Evolutionary conservation across 2,329 filamentous ascomycete genomes (phyloP).

Genomic region (Aotearoamyces nothofagi): DNA sequence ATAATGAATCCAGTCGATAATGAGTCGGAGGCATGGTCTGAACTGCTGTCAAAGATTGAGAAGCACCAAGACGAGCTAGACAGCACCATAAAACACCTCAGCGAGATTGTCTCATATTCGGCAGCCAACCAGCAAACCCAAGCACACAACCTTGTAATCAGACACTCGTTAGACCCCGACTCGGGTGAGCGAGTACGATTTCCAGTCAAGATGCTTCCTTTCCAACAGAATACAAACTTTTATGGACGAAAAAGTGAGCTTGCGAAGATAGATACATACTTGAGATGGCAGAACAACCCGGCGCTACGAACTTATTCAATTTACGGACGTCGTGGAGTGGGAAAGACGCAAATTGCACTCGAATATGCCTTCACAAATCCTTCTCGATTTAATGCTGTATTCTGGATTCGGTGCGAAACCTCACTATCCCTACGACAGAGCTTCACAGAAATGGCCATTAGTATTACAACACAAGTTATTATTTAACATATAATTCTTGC

Average conservation of each 20-base stretch:
- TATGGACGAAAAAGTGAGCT: slow-evolving; percentile 12
- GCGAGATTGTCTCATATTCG: slow-evolving; percentile 8
- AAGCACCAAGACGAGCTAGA: slow-evolving; percentile 6
- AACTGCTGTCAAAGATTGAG: slow-evolving; percentile 4
- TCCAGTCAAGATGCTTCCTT: slow-evolving; percentile 4
- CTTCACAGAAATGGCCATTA: slow-evolving; percentile 16
- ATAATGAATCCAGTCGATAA: slow-evolving; percentile 3
- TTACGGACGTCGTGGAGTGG: slow-evolving; percentile 14
- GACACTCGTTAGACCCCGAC: slow-evolving; percentile 4
- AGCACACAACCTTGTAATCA: slow-evolving; percentile 4
- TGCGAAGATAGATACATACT: slow-evolving; percentile 8
- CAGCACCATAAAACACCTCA: slow-evolving; percentile 7
- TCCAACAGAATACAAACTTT: slow-evolving; percentile 7
- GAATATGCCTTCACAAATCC: slow-evolving; percentile 11
- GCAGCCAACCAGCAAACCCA: slow-evolving; percentile 7
- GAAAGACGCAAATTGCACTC: slow-evolving; percentile 12
- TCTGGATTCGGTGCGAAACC: slow-evolving; percentile 15
- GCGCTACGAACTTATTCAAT: slow-evolving; percentile 12
- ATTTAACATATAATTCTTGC: too few species aligned
- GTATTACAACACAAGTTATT: too few species aligned
- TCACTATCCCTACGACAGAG: slow-evolving; percentile 12
- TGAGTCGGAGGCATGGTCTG: slow-evolving; percentile 3
- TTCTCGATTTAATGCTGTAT: slow-evolving; percentile 13
- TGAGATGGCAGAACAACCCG: slow-evolving; percentile 4
- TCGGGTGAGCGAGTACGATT: slow-evolving; percentile 8